Percentiles rank a stretch among this genome's conserved stretches.
Conservation (phyloP, 2,329 filamentous ascomycete genomes). For the Pseudocercospora cruenta region DNA sequence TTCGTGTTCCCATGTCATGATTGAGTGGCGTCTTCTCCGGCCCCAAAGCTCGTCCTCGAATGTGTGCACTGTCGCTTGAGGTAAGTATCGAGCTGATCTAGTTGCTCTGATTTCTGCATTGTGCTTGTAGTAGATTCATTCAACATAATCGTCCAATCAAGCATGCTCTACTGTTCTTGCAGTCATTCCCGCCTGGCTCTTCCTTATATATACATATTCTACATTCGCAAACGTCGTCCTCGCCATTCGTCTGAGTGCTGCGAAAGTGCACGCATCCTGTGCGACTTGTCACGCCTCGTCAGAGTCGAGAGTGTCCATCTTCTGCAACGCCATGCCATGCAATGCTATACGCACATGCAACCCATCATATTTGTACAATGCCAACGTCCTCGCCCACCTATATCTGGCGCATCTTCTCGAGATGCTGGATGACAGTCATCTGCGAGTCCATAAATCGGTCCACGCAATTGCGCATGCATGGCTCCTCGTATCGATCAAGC, state of each 20-base stretch:
- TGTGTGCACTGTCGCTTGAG: no score
- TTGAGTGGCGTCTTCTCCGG: no score
- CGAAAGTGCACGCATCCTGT: not conserved
- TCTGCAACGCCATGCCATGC: not conserved
- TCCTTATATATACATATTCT: not conserved
- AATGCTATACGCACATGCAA: not conserved
- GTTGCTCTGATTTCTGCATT: not conserved
- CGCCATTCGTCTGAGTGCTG: not conserved
- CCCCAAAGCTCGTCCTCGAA: no score
- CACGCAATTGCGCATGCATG: constrained; percentile 88
- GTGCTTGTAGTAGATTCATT: not conserved
- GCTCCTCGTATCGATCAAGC: constrained; percentile 77
- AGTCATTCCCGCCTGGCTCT: not conserved
- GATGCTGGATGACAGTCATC: constrained; percentile 78
- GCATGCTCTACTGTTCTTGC: not conserved
- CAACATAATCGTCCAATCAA: not conserved
- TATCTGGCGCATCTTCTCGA: constrained; percentile 63
- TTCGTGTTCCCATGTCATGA: no score
- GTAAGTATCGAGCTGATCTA: no score
- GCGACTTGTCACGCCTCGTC: not conserved
- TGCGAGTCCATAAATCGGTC: constrained; percentile 92
- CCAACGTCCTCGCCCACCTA: constrained; percentile 7
- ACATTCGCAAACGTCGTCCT: not conserved
- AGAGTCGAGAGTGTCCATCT: not conserved
- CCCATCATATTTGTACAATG: not conserved